Percentiles rank a stretch among this genome's conserved stretches.
Conservation (phyloP, 2,329 filamentous ascomycete genomes). For the Phialophora chinensis region DNA sequence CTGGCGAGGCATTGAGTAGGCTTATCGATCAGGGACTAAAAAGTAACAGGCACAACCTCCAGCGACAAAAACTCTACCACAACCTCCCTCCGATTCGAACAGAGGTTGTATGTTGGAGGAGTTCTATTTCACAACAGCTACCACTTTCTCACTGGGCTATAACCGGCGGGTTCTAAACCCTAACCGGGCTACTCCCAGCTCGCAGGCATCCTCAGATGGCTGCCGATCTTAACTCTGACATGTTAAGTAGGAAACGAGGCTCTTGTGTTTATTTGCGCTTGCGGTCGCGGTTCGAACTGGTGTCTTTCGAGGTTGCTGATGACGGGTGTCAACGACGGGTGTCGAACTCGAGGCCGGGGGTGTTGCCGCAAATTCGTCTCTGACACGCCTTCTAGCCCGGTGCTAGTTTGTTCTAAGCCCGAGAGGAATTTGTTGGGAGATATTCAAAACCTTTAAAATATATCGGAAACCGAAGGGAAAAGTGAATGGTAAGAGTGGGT, state of each 20-base stretch:
- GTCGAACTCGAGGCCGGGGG: background rate
- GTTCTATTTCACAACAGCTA: background rate
- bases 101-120: background rate
- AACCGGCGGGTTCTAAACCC: background rate
- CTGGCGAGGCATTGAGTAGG: too few species aligned
- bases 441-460: background rate
- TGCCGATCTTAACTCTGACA: background rate
- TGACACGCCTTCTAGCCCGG: conserved; percentile 3
- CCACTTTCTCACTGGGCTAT: background rate
- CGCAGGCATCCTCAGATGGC: background rate
- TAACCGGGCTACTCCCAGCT: background rate
- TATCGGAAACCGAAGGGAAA: background rate
- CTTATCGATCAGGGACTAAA: background rate
- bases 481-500: background rate
- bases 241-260: conserved; percentile 1
- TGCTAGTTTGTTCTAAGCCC: conserved; percentile 8
- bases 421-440: conserved; percentile 1
- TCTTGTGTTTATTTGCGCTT: background rate
- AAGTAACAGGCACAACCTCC: background rate
- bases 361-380: conserved; percentile 1
- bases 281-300: background rate
- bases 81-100: background rate
- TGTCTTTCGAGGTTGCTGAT: background rate
- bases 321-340: background rate
- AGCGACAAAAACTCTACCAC: background rate